Evolutionary conservation across 345 rosid species (phyloP).

Genomic region (Mangifera indica): DNA sequence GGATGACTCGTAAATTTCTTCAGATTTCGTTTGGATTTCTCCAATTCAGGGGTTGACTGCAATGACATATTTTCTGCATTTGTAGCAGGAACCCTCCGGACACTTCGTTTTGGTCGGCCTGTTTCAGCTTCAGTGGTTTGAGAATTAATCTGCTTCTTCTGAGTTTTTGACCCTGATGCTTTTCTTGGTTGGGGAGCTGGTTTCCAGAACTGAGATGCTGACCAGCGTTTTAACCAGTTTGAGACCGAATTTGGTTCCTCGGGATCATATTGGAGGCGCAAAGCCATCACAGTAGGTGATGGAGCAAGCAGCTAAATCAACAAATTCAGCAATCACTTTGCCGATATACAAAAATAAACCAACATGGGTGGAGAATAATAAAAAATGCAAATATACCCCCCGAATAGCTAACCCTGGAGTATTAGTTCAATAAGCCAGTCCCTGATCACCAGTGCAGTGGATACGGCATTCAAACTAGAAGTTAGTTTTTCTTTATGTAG

Average conservation of each 20-base stretch:
- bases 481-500: background rate
- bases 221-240: constrained; percentile 85
- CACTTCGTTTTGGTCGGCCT: constrained; percentile 60
- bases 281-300: constrained; percentile 64
- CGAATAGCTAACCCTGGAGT: background rate
- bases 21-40: constrained; percentile 65
- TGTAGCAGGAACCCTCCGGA: constrained; percentile 57
- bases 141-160: constrained; percentile 45
- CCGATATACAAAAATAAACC: background rate
- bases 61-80: constrained; percentile 41
- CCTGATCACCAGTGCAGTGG: background rate
- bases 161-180: constrained; percentile 37
- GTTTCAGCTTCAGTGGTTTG: constrained; percentile 55
- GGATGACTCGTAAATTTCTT: constrained; percentile 59
- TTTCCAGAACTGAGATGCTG: constrained; percentile 73
- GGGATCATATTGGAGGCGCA: constrained; percentile 49
- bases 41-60: constrained; percentile 54
- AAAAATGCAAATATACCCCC: constrained; percentile 8
- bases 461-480: background rate
- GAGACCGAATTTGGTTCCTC: constrained; percentile 59
- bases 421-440: background rate
- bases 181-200: constrained; percentile 63
- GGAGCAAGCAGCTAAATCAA: constrained; percentile 69
- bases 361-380: background rate
- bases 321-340: constrained; percentile 25